Evolutionary conservation across 2,329 filamentous ascomycete species (phyloP), one percentile per base, ranked within the genome.

Genomic region (Venturia asperata): DNA sequence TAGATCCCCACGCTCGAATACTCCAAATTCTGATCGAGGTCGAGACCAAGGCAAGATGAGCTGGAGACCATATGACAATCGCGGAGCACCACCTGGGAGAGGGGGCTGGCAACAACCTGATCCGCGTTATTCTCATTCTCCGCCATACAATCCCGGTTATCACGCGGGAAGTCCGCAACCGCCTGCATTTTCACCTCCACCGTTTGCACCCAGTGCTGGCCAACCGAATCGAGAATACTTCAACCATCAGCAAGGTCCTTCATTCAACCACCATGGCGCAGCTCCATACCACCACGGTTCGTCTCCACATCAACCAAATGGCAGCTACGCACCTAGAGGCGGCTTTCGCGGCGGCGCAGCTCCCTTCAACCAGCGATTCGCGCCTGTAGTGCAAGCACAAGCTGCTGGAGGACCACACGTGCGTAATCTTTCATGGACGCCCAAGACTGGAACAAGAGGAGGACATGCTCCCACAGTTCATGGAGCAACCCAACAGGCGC

Each of bases 391-490:
- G 41, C 82, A 87, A 63, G 85, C 86, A 43, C 78, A 83, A 68
- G 81, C 78, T 42, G 81, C 78, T 47, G 78, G 80, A 68, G 52
- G 52, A 58, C 63, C 63, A 37, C 78, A 87, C 76, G 83, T 88
- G 79, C 81, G 87, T 76, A 85, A 89, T 76, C 74, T 86, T 1
- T 89, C 91, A 58, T 92, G 90, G 88, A 88, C 84, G 65, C 82
- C 85, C 55, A 80, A 80, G 42, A 79, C 80, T 61, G 79, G 82
- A 21, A 80, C 81, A 64, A 80, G 81, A 70, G 83, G 82, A 72
- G 79, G 83, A 66, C 80, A 79, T 65, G 74, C 75, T 56, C 73
- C 73, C 7, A 74, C 62, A 30, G 56, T 65, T 37, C 56, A 62
- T 67, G 62, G 66, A 17, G 64, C 67, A 52, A 68, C 72, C 27